These are phyloP conservation scores for Psophocarpus tetragonolobus DNA, from an alignment of 306 rosid genomes.

Conservation along the genomic window DNA sequence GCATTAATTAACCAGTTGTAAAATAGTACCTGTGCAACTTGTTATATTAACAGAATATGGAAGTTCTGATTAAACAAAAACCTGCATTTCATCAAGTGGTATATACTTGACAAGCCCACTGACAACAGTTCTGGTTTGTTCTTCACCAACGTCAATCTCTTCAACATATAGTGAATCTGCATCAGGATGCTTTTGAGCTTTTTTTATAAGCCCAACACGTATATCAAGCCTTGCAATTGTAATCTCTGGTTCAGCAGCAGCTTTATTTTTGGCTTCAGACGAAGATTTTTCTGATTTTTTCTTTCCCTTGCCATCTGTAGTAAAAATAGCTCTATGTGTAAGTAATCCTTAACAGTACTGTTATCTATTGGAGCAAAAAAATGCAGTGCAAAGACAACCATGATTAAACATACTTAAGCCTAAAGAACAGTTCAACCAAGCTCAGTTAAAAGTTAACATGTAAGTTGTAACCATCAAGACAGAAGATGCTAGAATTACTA, in stretches of 20 bases:
- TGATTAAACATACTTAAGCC: background rate
- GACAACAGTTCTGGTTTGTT: slow-evolving; percentile 78
- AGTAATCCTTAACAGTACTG: slow-evolving; percentile 21
- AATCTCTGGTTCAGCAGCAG: slow-evolving; percentile 58
- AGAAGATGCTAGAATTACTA: background rate
- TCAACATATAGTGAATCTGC: slow-evolving; percentile 94
- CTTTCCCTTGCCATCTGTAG: slow-evolving; percentile 62
- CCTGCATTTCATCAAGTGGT: slow-evolving; percentile 96
- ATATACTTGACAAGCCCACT: slow-evolving; percentile 91
- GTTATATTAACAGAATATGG: slow-evolving; percentile 2
- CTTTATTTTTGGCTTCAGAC: slow-evolving; percentile 50
- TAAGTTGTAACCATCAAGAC: slow-evolving; percentile 6
- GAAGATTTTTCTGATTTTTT: slow-evolving; percentile 62
- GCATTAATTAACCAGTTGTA: slow-evolving; percentile 26
- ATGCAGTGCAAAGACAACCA: background rate
- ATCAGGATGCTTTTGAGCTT: slow-evolving; percentile 87
- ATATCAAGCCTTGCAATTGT: slow-evolving; percentile 85
- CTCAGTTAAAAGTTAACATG: background rate
- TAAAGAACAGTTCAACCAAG: background rate
- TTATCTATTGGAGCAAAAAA: background rate
- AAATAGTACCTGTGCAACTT: background rate
- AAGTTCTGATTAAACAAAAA: slow-evolving; percentile 33
- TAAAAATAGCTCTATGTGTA: slow-evolving; percentile 27
- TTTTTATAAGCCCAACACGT: slow-evolving; percentile 81
- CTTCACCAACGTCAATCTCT: slow-evolving; percentile 92